A percentile compares a stretch with the other conserved stretches of the same genome.
phyloP scores from a whole-genome alignment of 2,329 filamentous ascomycete genomes.

The Ophiostoma montium region DNA sequence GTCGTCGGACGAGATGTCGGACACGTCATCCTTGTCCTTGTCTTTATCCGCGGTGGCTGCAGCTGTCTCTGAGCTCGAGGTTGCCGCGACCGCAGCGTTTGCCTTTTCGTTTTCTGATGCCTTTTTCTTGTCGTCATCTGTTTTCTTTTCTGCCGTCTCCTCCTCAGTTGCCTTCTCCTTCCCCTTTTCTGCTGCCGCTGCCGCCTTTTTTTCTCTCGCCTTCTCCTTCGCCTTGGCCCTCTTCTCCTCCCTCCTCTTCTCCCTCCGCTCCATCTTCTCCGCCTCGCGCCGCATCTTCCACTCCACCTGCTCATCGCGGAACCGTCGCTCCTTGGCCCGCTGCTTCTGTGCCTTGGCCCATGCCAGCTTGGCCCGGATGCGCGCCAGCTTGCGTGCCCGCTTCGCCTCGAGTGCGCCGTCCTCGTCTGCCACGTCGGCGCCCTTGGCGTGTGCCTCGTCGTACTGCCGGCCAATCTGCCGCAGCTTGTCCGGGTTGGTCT shows the following conservation, averaged over 20 bases:
- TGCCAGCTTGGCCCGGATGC: neutral
- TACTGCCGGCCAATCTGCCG: conserved; percentile 44
- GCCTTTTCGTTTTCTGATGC: neutral
- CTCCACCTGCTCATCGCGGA: neutral
- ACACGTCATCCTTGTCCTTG: neutral
- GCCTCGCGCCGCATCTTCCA: conserved; percentile 2
- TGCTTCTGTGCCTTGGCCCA: conserved; percentile 1
- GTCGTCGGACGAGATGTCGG: neutral
- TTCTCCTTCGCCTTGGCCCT: conserved; percentile 13
- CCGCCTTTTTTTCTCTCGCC: conserved; percentile 13
- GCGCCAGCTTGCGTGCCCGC: neutral
- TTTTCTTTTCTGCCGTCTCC: neutral
- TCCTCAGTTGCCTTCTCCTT: neutral
- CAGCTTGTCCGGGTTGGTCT: conserved; percentile 46
- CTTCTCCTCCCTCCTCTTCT: conserved; percentile 12
- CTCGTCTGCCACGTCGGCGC: conserved; percentile 7
- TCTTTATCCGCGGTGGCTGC: neutral
- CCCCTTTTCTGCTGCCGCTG: neutral
- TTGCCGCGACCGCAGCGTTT: neutral
- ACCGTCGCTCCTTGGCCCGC: conserved; percentile 2
- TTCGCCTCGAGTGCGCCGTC: conserved; percentile 7
- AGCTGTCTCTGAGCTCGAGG: too few species aligned
- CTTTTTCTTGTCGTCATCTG: neutral
- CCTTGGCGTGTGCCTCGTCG: conserved; percentile 40
- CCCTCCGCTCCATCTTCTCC: conserved; percentile 15